Evolutionary conservation across 2,329 filamentous ascomycete genomes (phyloP), one percentile per base, ranked within the genome.

Genomic region (Ceratocystis cacaofunesta): DNA sequence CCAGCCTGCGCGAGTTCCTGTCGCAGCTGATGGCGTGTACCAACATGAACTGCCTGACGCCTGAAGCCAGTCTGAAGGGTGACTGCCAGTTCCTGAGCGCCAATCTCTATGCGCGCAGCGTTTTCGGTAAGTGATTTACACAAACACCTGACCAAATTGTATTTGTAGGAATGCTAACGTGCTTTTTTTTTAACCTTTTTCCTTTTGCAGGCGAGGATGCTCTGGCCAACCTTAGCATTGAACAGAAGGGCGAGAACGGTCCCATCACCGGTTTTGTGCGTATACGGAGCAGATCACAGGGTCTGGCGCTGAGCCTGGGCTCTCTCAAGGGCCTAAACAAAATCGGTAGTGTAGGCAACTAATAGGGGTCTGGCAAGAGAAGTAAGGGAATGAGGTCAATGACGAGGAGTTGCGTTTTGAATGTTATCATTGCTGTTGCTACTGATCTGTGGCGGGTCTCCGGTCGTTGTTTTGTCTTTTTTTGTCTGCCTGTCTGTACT

Each of bases 1-100:
- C 92, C 79, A 88, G 85, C 32, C 80, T 99, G 68, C 85, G 92
- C 62, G 90, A 95, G 22, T 99, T 99, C 84, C 78, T 99, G 69
- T 87, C 90, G 70, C 88, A 95, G 74, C 80, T 99, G 68, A 97
- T 97, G 94, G 90, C 91, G 68, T 92, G 89, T 75, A 99, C 94
- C 64, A 97, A 99, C 77, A 99, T 99, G 94, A 94, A 87, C 75
- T 99, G 94, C 75, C 78, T 99, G 72, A 99, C 94, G 5, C 94
- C 94, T 2, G 94, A 97, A 73, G 94, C 92, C 28, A 95, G 91
- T 68, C 83, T 99, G 75, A 92, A 96, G 80, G 94, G 94, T 63
- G 94, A 99, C 72, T 99, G 94, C 74, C 92, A 96, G 73, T 99
- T 99, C 81, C 77, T 99, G 75, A 96, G 92, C 73, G 94, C 94